These are phyloP conservation scores for Diospyros kaki DNA, from an alignment of 148 eudicot species.

Conservation along the genomic window DNA sequence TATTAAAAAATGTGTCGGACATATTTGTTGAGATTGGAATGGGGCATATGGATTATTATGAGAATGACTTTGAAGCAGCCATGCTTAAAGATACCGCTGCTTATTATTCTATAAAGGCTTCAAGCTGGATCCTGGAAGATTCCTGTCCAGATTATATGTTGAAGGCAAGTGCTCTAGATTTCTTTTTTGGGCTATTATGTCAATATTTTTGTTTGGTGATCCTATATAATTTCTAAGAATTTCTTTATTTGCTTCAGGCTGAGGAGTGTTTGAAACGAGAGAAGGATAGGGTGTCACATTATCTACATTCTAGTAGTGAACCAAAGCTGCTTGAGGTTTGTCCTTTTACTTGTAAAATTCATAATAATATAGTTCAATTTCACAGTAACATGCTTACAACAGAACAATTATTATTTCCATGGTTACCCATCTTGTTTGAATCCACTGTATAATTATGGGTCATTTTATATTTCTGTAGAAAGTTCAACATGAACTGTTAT, in stretches of 20 bases:
- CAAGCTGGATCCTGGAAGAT: constrained; percentile 60
- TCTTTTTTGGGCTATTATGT: background rate
- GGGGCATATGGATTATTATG: constrained; percentile 52
- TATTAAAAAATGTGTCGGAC: constrained; percentile 61
- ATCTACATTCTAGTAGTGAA: constrained; percentile 63
- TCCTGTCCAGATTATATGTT: constrained; percentile 66
- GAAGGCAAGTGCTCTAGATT: constrained; percentile 32
- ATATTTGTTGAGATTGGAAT: constrained; percentile 68
- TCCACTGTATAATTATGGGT: background rate
- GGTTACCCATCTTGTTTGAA: background rate
- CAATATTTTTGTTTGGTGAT: constrained; percentile 2
- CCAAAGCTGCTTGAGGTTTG: constrained; percentile 62
- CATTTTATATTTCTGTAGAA: constrained; percentile 28
- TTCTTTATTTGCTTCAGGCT: constrained; percentile 26
- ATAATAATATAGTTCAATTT: background rate
- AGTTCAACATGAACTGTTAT: constrained; percentile 56
- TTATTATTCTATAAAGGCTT: constrained; percentile 64
- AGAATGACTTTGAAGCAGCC: constrained; percentile 51
- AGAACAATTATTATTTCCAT: background rate
- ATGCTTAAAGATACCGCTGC: constrained; percentile 57
- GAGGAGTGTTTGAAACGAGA: constrained; percentile 65
- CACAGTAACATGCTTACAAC: background rate
- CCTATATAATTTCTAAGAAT: background rate
- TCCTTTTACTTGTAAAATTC: background rate
- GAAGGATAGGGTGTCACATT: constrained; percentile 66